Conservation (phyloP, 2,329 filamentous ascomycete genomes). For the Rosellinia necatrix region DNA sequence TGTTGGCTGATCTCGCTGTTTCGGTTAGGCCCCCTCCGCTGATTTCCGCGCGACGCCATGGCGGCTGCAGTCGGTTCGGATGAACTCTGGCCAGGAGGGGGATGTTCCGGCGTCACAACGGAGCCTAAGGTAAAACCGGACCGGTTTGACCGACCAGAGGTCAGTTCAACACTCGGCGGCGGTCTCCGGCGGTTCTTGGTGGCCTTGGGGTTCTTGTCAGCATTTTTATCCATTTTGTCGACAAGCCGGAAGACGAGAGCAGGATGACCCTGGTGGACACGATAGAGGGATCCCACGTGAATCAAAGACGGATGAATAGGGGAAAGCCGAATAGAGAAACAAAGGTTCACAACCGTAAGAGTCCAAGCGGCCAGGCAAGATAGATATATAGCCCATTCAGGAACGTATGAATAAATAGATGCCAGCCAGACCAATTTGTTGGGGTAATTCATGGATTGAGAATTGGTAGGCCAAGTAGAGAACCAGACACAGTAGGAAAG, state of each 20-base stretch:
- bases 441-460: background rate
- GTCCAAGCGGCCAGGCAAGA: too few relatives aligned
- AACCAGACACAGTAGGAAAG: background rate
- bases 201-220: constrained; percentile 28
- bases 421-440: background rate
- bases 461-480: background rate
- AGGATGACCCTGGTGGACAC: background rate
- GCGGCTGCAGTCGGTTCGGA: background rate
- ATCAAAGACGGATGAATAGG: background rate
- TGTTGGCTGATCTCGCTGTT: constrained; percentile 46
- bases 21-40: constrained; percentile 42
- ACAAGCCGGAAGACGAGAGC: background rate
- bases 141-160: constrained; percentile 3
- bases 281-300: too few relatives aligned
- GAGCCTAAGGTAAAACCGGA: background rate
- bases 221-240: constrained; percentile 20
- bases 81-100: background rate
- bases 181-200: constrained; percentile 25
- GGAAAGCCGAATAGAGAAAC: too few relatives aligned
- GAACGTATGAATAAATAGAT: constrained; percentile 8
- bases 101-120: background rate
- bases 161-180: constrained; percentile 6
- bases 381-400: background rate
- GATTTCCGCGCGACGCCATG: constrained; percentile 41
- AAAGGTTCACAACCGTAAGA: too few relatives aligned